These are phyloP conservation scores for Corynascus novoguineensis DNA, from an alignment of 495 filamentous ascomycete species.

Conservation along the genomic window DNA sequence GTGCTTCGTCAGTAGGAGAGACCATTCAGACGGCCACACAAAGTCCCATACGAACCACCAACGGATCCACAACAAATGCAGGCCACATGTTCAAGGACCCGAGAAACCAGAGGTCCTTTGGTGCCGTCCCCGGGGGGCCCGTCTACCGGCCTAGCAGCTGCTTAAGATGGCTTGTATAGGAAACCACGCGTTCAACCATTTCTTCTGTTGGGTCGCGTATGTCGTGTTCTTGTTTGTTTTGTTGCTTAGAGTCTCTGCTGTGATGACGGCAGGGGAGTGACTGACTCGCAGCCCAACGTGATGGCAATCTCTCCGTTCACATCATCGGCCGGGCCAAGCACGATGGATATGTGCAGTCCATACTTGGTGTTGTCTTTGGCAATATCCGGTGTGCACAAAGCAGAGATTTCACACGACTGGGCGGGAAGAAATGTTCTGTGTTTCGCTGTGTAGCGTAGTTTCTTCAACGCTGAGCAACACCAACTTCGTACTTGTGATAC, in stretches of 20 bases:
- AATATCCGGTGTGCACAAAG: slow-evolving; percentile 1
- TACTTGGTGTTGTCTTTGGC: neutral
- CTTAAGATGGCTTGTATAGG: neutral
- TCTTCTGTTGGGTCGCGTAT: neutral
- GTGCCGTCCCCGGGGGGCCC: neutral
- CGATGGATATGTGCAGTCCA: slow-evolving; percentile 8
- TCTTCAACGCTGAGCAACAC: neutral
- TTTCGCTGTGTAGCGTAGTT: neutral
- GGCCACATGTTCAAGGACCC: neutral
- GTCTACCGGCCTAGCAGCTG: neutral
- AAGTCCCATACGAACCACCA: too few species aligned
- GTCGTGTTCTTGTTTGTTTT: neutral
- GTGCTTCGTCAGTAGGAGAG: too few species aligned
- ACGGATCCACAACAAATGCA: neutral
- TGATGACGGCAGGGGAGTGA: neutral
- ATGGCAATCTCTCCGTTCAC: neutral
- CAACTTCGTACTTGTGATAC: neutral
- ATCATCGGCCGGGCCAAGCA: neutral
- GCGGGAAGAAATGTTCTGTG: slow-evolving; percentile 2
- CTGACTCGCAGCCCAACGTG: neutral
- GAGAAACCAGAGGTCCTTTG: neutral
- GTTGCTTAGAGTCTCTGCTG: neutral
- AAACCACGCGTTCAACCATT: neutral
- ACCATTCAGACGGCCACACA: neutral
- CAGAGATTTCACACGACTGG: neutral